Evolutionary conservation across 495 filamentous ascomycete genomes (phyloP), one percentile per base, ranked within the genome.

Genomic region (Rusavskia elegans): DNA sequence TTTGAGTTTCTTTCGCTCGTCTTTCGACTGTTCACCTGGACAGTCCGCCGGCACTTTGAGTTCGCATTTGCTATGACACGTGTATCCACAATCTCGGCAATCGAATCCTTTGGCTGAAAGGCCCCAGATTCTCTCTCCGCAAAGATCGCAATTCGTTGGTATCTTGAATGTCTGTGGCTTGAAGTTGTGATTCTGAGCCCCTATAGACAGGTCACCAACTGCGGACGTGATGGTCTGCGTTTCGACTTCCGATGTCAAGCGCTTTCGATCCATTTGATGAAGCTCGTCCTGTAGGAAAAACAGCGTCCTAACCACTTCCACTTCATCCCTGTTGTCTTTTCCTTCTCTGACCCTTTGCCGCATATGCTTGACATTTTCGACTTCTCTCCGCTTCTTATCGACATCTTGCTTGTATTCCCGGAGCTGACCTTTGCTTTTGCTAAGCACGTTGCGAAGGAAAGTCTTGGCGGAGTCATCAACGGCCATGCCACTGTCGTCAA

Each of bases 131-230:
- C 90, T 78, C 57, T 99, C 92, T 5, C 88, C 87, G 57, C 92
- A 99, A 5, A 95, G 73, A 61, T 99, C 90, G 66, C 92, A 99
- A 63, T 96, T 97, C 5, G 92, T 99, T 0, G 93, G 93, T 50
- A 99, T 94, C 62, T 95, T 97, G 75, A 96, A 97, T 0, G 89
- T 97, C 58, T 95, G 85, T 35, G 87, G 83, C 64, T 90, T 92
- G 77, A 99, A 97, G 58, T 90, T 89, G 66, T 99, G 92, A 57
- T 85, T 93, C 61, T 85, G 85, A 7, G 89, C 87, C 10, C 93
- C 89, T 4, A 93, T 65, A 1, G 89, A 92, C 39, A 99, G 71
- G 63, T 99, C 92, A 36, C 92, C 92, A 7, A 95, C 90, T 2
- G 77, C 81, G 16, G 77, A 69, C 8, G 86, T 87, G 59, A 99